Base-by-base conservation (phyloP, 805 yeast species). In the Tetrapisispora arboricola region DNA sequence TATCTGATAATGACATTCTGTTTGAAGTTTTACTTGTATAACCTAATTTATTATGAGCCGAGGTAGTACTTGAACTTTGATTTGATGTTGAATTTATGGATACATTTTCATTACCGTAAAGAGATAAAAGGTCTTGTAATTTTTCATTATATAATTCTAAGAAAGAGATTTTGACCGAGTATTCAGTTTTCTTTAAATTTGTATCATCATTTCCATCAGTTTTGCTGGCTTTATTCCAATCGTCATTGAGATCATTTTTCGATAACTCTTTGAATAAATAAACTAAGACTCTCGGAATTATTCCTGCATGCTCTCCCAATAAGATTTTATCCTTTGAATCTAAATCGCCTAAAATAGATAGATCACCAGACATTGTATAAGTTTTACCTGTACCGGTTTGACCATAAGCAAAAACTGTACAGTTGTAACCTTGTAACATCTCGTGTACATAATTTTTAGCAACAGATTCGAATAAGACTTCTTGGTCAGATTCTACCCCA, bases 361-460 rank as follows among this genome's bases (percentile, higher is more conserved):
- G 71, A 38, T 81, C 81, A 6, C 94, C 92, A 6, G 80, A 74
- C 87, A 76, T 75, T 6, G 81, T 65, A 53, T 75, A 75, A 0
- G 94, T 84, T 53, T 84, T 84, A 15, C 94, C 94, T 0, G 92
- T 81, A 8, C 94, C 94, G 0, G 94, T 84, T 58, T 84, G 94
- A 1, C 95, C 95, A 63, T 86, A 85, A 0, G 94, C 92, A 54
- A 84, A 74, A 11, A 84, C 71, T 0, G 94, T 80, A 45, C 85
- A 84, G 54, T 84, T 84, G 54, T 79, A 80, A 16, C 87, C 90
- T 61, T 90, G 94, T 13, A 88, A 59, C 1, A 92, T 78, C 65
- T 55, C 64, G 31, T 70, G 77, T 58, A 72, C 71, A 28, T 67
- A 75, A 49, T 54, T 26, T 69, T 62, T 58, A 0, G 86, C 88